Percentiles rank a stretch among this genome's conserved stretches.
Evolutionary conservation across 1,284 basidiomycete species (phyloP).

Genomic region (Cystobasidiaceae sp.): DNA sequence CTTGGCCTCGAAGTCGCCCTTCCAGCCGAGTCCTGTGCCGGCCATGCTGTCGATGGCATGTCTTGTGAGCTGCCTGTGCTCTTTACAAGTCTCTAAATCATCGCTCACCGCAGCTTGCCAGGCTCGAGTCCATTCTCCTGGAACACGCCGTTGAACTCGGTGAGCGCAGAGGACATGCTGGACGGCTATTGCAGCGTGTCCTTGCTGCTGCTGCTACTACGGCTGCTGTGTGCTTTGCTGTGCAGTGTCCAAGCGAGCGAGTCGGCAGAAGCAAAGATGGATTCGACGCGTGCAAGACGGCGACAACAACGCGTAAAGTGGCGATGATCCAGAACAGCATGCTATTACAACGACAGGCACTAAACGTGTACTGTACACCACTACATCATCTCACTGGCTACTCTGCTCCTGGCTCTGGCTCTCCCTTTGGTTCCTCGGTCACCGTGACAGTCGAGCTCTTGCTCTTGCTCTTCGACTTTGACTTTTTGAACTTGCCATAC

Average conservation of each 20-base stretch:
- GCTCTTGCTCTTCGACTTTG: neutral
- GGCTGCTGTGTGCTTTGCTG: too few species aligned
- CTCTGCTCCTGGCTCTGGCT: too few species aligned
- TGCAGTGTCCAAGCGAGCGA: too few species aligned
- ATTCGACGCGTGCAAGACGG: too few species aligned
- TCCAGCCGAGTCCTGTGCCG: constrained; percentile 25
- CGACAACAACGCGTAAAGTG: too few species aligned
- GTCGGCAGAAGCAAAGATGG: too few species aligned
- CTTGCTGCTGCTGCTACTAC: too few species aligned
- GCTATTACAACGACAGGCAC: too few species aligned
- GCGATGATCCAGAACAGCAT: too few species aligned
- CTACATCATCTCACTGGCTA: too few species aligned
- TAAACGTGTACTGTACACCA: too few species aligned
- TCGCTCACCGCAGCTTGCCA: constrained; percentile 24
- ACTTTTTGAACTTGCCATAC: constrained; percentile 11
- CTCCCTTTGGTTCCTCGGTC: too few species aligned
- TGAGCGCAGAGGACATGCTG: constrained; percentile 1
- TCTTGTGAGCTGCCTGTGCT: neutral
- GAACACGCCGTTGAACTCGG: constrained; percentile 23
- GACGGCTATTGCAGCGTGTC: neutral
- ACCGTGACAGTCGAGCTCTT: neutral
- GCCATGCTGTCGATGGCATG: constrained; percentile 1
- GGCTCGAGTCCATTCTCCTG: constrained; percentile 30
- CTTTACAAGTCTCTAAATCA: neutral
- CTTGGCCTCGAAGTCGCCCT: constrained; percentile 20